Evolutionary conservation across 2,329 filamentous ascomycete genomes (phyloP), one percentile per base, ranked within the genome.

Genomic region (Chlorencoelia australis): DNA sequence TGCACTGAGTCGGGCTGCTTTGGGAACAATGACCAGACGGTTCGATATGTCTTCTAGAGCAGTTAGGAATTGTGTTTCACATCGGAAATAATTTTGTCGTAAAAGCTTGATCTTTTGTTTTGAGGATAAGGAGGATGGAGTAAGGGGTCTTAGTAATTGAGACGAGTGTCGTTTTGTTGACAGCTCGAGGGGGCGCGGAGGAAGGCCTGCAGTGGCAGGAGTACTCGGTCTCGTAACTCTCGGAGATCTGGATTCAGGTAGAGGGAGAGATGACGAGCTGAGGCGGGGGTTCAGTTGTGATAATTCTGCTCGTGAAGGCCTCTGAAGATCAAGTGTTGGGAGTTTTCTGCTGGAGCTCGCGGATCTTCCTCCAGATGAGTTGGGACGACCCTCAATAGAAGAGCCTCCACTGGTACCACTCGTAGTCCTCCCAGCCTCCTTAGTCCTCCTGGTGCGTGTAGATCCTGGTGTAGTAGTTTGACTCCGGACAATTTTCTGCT

Each of bases 21-120:
- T 91, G 2, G 84, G 84, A 4, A 91, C 84, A 36, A 81, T 70
- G 5, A 91, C 82, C 29, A 91, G 64, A n/a, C 83, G 76, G 54
- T 86, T 88, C 3, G 84, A 91, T 35, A 91, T 89, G 47, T 82
- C 80, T 56, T 89, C 82, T 11, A 91, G 67, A 1, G 84, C 84
- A 3, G 78, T 82, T 42, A 91, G 56, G 53, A 91, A 88, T 48
- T 85, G 80, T 1, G 82, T 88, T 58, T 91, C 73, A 42, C 77
- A 84, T 35, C 82, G 70, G 55, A 89, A 91, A 57, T 91, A 91
- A 56, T 91, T 84, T 41, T 87, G 82, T 38, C 82, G 68, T 42
- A 91, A 56, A 7, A 87, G 60, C 32, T 77, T 76, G n/a, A 75
- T 71, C 55, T 84, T 85, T 55, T 88, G 80, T 8, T 65, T 59